These are phyloP conservation scores for Suillus occidentalis DNA, from an alignment of 768 basidiomycete species.

Conservation along the genomic window DNA sequence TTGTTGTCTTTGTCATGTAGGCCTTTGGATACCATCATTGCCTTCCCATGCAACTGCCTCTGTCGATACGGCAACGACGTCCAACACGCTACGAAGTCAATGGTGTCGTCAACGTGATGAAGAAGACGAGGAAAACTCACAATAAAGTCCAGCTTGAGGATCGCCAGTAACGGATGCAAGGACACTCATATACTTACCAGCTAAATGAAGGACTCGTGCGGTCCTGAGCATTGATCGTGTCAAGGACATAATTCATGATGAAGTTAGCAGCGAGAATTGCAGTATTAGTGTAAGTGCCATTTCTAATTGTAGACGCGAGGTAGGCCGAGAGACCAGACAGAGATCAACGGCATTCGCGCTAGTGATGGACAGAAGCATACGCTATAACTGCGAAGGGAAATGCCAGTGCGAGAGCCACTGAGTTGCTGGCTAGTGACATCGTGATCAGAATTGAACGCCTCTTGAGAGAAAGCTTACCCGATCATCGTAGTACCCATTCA, in stretches of 20 bases:
- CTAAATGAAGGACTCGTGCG: slow-evolving; percentile 47
- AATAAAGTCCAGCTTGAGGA: slow-evolving; percentile 37
- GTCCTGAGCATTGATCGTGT: slow-evolving; percentile 46
- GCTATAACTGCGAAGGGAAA: slow-evolving; percentile 30
- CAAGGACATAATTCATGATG: slow-evolving; percentile 49
- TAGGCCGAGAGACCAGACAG: slow-evolving; percentile 45
- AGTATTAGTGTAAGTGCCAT: slow-evolving; percentile 46
- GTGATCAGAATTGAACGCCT: too few species aligned
- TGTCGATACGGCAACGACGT: slow-evolving; percentile 40
- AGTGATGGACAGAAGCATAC: slow-evolving; percentile 21
- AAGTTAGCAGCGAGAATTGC: slow-evolving; percentile 48
- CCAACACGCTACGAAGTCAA: slow-evolving; percentile 32
- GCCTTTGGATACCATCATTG: slow-evolving; percentile 50
- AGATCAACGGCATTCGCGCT: background rate
- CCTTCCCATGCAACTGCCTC: slow-evolving; percentile 49
- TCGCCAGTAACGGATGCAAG: slow-evolving; percentile 44
- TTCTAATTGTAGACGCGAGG: slow-evolving; percentile 45
- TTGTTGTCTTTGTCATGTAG: slow-evolving; percentile 43
- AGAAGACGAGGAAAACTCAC: slow-evolving; percentile 28
- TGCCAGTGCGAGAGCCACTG: background rate
- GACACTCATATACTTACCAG: slow-evolving; percentile 50
- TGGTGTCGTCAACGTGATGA: slow-evolving; percentile 7
- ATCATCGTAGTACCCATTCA: too few species aligned
- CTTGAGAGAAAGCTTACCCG: too few species aligned
- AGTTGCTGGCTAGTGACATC: too few species aligned